These are phyloP conservation scores for Saccharomycopsis fermentans DNA, from an alignment of 805 yeast species.

Conservation along the genomic window DNA sequence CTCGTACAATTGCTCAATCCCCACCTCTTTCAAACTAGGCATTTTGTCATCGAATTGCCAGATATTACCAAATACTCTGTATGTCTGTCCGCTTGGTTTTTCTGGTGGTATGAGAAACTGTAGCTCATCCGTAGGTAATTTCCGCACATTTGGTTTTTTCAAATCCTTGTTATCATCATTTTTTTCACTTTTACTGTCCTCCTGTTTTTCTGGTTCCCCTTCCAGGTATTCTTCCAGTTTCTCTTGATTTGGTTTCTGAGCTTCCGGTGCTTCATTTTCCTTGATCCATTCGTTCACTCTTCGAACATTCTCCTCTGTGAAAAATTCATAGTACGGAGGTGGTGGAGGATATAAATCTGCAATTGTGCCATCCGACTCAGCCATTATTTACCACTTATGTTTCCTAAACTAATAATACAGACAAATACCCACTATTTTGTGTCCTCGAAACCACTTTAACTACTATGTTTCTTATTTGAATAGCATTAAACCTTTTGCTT, in stretches of 20 bases:
- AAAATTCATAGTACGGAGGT: slow-evolving; percentile 69
- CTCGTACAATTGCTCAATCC: slow-evolving; percentile 66
- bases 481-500: no score
- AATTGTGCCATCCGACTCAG: slow-evolving; percentile 22
- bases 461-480: no score
- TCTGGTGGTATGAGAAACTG: slow-evolving; percentile 56
- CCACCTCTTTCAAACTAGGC: slow-evolving; percentile 66
- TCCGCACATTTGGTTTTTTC: slow-evolving; percentile 18
- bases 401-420: no score
- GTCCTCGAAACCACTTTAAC: no score
- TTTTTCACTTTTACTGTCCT: slow-evolving; percentile 23
- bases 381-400: no score
- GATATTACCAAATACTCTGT: slow-evolving; percentile 80
- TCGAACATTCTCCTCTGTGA: slow-evolving; percentile 57
- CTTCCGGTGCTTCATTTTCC: slow-evolving; percentile 17
- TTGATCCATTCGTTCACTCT: slow-evolving; percentile 28
- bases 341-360: slow-evolving; percentile 92
- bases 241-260: slow-evolving; percentile 17
- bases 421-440: no score
- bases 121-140: slow-evolving; percentile 35
- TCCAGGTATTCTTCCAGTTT: slow-evolving; percentile 19
- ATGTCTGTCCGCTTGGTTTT: slow-evolving; percentile 51
- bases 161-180: slow-evolving; percentile 24
- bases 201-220: slow-evolving; percentile 19
- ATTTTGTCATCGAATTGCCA: slow-evolving; percentile 74